Evolutionary conservation across 192 early-diverging fungal genomes (phyloP).

Genomic region (Entomortierella chlamydospora): DNA sequence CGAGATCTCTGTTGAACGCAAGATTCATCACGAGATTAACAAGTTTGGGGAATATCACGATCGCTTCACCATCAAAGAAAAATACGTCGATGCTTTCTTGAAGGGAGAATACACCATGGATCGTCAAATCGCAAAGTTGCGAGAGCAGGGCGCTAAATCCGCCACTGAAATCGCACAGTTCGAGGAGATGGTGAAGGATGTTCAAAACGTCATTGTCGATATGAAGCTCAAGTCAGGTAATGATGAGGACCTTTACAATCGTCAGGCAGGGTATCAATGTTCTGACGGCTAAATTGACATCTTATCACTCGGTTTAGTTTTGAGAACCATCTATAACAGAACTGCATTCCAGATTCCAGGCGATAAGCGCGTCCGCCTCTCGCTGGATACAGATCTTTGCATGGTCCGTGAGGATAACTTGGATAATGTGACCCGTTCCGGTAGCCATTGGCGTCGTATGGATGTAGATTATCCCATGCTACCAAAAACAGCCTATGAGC

Average conservation of each 20-base stretch:
- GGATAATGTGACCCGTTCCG: constrained; percentile 78
- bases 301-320: constrained; percentile 62
- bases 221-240: constrained; percentile 74
- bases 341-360: constrained; percentile 98
- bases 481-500: constrained; percentile 80
- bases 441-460: constrained; percentile 89
- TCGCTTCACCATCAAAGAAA: constrained; percentile 94
- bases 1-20: constrained; percentile 86
- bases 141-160: constrained; percentile 74
- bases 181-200: constrained; percentile 74
- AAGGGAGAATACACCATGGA: constrained; percentile 81
- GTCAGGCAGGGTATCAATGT: too few species aligned
- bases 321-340: constrained; percentile 96
- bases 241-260: too few species aligned
- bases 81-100: constrained; percentile 89
- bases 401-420: constrained; percentile 95
- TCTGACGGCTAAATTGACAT: too few species aligned
- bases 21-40: constrained; percentile 63
- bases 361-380: constrained; percentile 92
- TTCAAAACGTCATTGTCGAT: constrained; percentile 73
- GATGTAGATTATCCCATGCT: constrained; percentile 74
- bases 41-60: constrained; percentile 92
- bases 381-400: constrained; percentile 94
- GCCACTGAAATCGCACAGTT: constrained; percentile 83
- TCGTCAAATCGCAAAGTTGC: constrained; percentile 80